Conservation (phyloP, 441 rosid genomes). For the Erodium trifolium region DNA sequence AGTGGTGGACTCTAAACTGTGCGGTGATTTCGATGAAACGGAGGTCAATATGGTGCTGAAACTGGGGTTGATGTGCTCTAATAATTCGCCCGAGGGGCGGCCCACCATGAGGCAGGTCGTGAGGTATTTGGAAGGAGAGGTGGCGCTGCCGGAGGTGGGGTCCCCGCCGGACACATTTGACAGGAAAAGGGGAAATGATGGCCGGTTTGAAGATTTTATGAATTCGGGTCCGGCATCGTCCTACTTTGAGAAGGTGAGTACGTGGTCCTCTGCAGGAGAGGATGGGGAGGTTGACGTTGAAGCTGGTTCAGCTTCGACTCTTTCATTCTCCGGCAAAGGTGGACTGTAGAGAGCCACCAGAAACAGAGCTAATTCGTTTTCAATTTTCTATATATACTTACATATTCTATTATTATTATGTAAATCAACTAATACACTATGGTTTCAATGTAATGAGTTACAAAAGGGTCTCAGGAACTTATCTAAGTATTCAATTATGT, state of each 20-base stretch:
- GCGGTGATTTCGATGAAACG: conserved; percentile 47
- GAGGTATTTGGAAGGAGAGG: conserved; percentile 70
- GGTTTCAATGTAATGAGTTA: too few species aligned
- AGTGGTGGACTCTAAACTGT: conserved; percentile 55
- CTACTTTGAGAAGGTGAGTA: too few species aligned
- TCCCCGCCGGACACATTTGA: conserved; percentile 35
- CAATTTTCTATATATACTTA: too few species aligned
- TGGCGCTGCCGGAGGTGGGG: conserved; percentile 38
- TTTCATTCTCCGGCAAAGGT: conserved; percentile 22
- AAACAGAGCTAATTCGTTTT: too few species aligned
- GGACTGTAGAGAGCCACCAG: not conserved
- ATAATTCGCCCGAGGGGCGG: conserved; percentile 40
- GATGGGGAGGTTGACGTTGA: conserved; percentile 25
- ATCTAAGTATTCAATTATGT: too few species aligned
- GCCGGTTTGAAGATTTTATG: conserved; percentile 37
- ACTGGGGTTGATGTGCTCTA: conserved; percentile 67
- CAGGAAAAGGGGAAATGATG: conserved; percentile 11
- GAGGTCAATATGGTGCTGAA: conserved; percentile 50
- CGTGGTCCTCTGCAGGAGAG: conserved; percentile 22
- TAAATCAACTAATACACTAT: too few species aligned
- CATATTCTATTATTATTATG: too few species aligned
- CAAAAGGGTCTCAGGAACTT: too few species aligned
- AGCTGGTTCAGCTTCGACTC: not conserved
- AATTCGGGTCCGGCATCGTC: conserved; percentile 39
- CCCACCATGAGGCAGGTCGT: conserved; percentile 71